Base-by-base conservation (phyloP, 2,329 filamentous ascomycete species). In the Chalaropsis thielavioides region DNA sequence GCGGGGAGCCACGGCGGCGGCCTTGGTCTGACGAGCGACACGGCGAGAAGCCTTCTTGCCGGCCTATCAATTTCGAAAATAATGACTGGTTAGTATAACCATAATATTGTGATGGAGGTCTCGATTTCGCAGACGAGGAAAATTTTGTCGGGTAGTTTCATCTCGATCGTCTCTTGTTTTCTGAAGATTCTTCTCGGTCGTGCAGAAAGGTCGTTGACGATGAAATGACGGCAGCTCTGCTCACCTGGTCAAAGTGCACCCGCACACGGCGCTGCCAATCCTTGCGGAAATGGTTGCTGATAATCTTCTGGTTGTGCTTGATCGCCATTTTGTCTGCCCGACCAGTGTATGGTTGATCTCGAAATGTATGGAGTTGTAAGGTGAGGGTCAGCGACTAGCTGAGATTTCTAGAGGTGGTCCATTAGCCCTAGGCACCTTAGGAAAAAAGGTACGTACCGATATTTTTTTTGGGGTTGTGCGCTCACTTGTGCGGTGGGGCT, bases 301-400 rank as follows among this genome's bases (percentile, higher is more conserved):
- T 88, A 80, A 96, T 88, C 84, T 92, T 89, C 84, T 96, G 91
- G 84, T 97, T 97, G 89, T 96, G 91, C 87, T 95, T 95, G 90
- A 97, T 96, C 85, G 92, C 89, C 92, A 67, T 67, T 65, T 65
- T 67, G 66, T 67, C 65, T 67, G 65, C 65, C 65, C 44, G 65
- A 61, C 65, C 62, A 67, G 38, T 67, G 62, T 67, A 62, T 67
- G 62, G 62, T 64, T 67, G 65, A 62, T 61, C 65, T 67, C 65
- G 59, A 62, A 67, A 64, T 67, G 62, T 67, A 62, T 61, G 62
- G 58, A 61, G 62, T 60, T 64, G 35, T 46, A 64, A 64, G 49
- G 63, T 62, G 65, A 67, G 59, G 65, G 65, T 67, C 65, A 61
- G 65, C 62, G 62, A 64, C 54, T 67, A 67, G 62, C 62, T 64